Evolutionary conservation across 2,329 filamentous ascomycete genomes (phyloP), one percentile per base, ranked within the genome.

Genomic region (Penicillium expansum): DNA sequence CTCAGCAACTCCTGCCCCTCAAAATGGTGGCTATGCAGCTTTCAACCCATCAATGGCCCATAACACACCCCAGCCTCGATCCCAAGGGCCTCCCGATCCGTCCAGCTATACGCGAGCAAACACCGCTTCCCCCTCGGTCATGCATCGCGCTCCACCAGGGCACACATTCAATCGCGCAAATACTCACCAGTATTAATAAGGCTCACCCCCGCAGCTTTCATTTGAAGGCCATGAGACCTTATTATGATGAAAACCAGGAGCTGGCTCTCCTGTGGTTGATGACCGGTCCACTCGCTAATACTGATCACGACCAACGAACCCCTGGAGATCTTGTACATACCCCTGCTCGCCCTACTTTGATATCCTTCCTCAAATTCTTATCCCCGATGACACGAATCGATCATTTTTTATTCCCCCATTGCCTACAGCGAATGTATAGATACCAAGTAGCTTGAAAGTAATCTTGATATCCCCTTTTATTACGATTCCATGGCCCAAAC

Each of bases 251-350:
- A 56, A 18, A 50, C 55, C 55, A 58, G 63, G 57, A 70, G 67
- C 69, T 64, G 69, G 68, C 51, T 61, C 42, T 65, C 63, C 49
- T 67, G 62, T 58, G 58, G 37, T 37, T 65, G 48, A 71, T 65
- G 68, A 67, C 58, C 48, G 49, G 57, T 57, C 51, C 42, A 51
- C 49, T 51, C 54, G 39, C 60, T 58, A 24, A 62, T 56, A 58
- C 55, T 47, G 44, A 56, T 62, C 55, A 62, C 48, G 56, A 62
- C 50, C 57, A 59, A 42, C 45, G 58, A 64, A 48, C 50, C 42
- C 51, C 58, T 61, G 48, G 24, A 32, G 49, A 53, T 44, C n/a
- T 58, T 58, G 43, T 54, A 63, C 54, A 64, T 62, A 62, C 56
- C 50, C 60, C 22, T 33, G 10, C 48, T 47, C 22, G n/a, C 35